Evolutionary conservation across 371 early-diverging fungal species (phyloP), one percentile per base, ranked within the genome.

Genomic region (Apophysomyces ossiformis): DNA sequence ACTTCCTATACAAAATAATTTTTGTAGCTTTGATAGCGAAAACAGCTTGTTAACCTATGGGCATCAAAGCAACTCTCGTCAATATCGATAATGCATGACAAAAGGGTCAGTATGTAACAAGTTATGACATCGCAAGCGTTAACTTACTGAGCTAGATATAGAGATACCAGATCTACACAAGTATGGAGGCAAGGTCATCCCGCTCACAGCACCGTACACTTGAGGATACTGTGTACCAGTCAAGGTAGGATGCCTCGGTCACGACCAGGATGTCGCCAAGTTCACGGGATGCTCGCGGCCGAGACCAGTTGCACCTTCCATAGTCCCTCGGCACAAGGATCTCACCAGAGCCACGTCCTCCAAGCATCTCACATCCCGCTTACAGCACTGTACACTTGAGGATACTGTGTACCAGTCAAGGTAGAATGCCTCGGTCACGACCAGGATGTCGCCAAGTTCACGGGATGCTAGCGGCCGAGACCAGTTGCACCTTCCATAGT

Each of bases 381-480:
- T 32, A 26, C 54, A 50, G 54, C 54, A 50, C 54, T 6, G 54
- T 50, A 50, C 54, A 50, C 7, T 50, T 50, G 54, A 21, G 54
- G 54, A 26, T 50, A 50, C 16, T 26, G 26, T 21, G 54, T 50
- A 50, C 54, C 35, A 50, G 54, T 21, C 21, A 50, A 26, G 16
- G 54, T 50, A 50, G 54, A 32, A 50, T 50, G 54, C 54, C 54
- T 50, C 9, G 4, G 35, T 50, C 54, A 50, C 21, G 21, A 50
- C 54, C 21, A 50, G 54, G 54, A 50, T 18, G 54, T 50, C 54
- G 21, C 54, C 54, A 50, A 50, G 54, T 11, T 50, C 54, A 50
- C 54, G 21, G 54, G 54, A 50, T 50, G 54, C 21, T 50, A 32
- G 54, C 21, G 54, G 54, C 21, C 54, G 54, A 50, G 54, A 50